phyloP scores from a whole-genome alignment of 148 eudicot species.

The Silene uniflora region DNA sequence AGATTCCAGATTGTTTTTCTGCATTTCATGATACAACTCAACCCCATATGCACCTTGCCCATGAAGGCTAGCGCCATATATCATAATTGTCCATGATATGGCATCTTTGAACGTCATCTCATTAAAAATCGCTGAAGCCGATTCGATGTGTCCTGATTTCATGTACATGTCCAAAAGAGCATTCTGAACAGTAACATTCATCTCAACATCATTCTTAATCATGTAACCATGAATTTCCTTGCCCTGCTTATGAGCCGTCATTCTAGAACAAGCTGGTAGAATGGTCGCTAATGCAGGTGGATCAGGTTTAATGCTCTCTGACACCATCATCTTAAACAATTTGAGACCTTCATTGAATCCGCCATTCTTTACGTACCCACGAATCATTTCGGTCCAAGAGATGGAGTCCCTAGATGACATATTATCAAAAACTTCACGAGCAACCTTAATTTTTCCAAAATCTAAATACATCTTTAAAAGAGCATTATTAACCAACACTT shows the following conservation, averaged over 20 bases:
- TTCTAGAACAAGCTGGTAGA: slow-evolving; percentile 72
- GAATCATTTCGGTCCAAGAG: slow-evolving; percentile 70
- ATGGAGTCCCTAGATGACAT: slow-evolving; percentile 54
- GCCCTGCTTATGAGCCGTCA: slow-evolving; percentile 68
- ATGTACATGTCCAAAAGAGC: slow-evolving; percentile 71
- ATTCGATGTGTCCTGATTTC: slow-evolving; percentile 58
- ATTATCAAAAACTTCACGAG: slow-evolving; percentile 46
- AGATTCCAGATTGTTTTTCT: slow-evolving; percentile 24
- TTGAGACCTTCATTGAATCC: slow-evolving; percentile 66
- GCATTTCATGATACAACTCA: slow-evolving; percentile 47
- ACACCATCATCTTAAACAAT: slow-evolving; percentile 49
- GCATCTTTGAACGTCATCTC: slow-evolving; percentile 45
- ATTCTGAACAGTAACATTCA: slow-evolving; percentile 48
- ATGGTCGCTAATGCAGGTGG: slow-evolving; percentile 44
- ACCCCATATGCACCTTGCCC: slow-evolving; percentile 57
- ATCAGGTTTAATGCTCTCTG: slow-evolving; percentile 52
- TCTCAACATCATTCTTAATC: slow-evolving; percentile 42
- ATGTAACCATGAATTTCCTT: slow-evolving; percentile 62
- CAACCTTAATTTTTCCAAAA: slow-evolving; percentile 52
- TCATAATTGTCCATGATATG: slow-evolving; percentile 72
- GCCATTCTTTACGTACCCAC: slow-evolving; percentile 63
- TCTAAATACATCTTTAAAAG: slow-evolving; percentile 64
- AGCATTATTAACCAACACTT: slow-evolving; percentile 56
- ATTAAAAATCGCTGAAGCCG: slow-evolving; percentile 46
- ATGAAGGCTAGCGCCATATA: slow-evolving; percentile 56